These are phyloP conservation scores for Gloeophyllum trabeum DNA, from an alignment of 768 basidiomycete species.

Conservation along the genomic window DNA sequence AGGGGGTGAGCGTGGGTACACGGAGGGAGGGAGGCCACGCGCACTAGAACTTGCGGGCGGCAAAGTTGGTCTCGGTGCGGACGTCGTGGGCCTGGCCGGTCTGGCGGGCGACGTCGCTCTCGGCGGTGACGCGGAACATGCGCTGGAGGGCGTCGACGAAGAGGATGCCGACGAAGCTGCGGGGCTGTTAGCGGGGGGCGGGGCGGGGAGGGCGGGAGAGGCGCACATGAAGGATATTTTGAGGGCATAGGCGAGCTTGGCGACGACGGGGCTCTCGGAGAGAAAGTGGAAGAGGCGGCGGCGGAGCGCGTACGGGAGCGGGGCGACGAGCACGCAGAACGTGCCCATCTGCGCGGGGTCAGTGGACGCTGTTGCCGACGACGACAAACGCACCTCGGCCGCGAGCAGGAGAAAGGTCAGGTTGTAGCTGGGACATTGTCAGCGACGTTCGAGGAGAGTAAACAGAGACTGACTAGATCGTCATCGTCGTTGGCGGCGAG, in stretches of 20 bases:
- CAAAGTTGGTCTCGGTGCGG: constrained; percentile 76
- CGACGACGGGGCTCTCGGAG: constrained; percentile 56
- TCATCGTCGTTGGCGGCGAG: constrained; percentile 30
- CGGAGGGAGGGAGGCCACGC: constrained; percentile 14
- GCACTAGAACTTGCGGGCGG: constrained; percentile 91
- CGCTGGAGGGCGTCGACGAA: constrained; percentile 90
- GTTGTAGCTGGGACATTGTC: constrained; percentile 40
- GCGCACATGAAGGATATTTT: constrained; percentile 91
- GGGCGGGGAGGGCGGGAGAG: constrained; percentile 1
- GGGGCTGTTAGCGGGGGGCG: neutral
- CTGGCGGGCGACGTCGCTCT: constrained; percentile 55
- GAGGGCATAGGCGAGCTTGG: constrained; percentile 81
- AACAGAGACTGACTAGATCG: constrained; percentile 25
- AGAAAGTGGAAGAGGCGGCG: constrained; percentile 65
- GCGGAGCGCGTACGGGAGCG: constrained; percentile 68
- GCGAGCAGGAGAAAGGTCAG: constrained; percentile 76
- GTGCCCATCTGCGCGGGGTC: constrained; percentile 70
- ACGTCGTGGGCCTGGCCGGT: constrained; percentile 44
- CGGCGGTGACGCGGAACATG: constrained; percentile 74
- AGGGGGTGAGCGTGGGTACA: too few relatives aligned
- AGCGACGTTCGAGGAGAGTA: neutral
- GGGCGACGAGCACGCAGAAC: constrained; percentile 76
- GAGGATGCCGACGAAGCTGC: constrained; percentile 72
- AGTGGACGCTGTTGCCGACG: neutral
- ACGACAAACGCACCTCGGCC: constrained; percentile 38